Evolutionary conservation across 768 basidiomycete species (phyloP), one percentile per base, ranked within the genome.

Genomic region (Phanerochaete carnosa): DNA sequence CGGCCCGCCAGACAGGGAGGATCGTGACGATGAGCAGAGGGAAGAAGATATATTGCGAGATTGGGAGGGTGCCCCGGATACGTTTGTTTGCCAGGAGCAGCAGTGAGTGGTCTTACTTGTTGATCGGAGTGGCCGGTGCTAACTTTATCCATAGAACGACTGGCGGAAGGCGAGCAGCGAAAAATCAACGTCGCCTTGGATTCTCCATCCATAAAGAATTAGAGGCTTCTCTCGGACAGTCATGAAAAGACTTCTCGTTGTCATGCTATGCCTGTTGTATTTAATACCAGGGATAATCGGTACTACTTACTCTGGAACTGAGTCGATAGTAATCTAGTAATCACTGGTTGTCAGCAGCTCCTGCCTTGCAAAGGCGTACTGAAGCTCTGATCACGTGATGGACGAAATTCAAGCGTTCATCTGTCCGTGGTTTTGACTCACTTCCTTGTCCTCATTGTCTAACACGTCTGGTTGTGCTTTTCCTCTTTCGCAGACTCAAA

Each of bases 11-110:
- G 69, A 72, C 50, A 54, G 69, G 0, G 69, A 69, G 55, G 68
- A 92, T 51, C 80, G 78, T 45, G 73, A 76, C 45, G 70, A 76
- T 45, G 77, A 72, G 19, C 77, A 70, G 6, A 70, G 78, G 28
- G 82, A 81, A 49, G 94, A 90, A 72, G 96, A 98, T 74, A 82
- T 92, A 0, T 73, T 98, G 55, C 92, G 95, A 49, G 94, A 97
- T 70, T 98, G 95, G 95, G 90, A 94, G 57, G 92, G 93, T 28
- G 94, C 97, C 5, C 97, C 97, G 0, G 95, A 98, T 71, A 94
- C 90, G 64, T 99, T 97, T 74, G 95, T 98, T 6, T 99, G 97
- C 69, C 97, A 98, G 76, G 97, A 99, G 73, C 92, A 94, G 73
- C 83, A 82, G 90, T 90, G 57, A 51, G 84, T 63, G 22, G 61